Percentiles rank a stretch among this genome's conserved stretches.
phyloP scores from a whole-genome alignment of 1,139 yeast species.

The Entelexis paramagnoliae region DNA sequence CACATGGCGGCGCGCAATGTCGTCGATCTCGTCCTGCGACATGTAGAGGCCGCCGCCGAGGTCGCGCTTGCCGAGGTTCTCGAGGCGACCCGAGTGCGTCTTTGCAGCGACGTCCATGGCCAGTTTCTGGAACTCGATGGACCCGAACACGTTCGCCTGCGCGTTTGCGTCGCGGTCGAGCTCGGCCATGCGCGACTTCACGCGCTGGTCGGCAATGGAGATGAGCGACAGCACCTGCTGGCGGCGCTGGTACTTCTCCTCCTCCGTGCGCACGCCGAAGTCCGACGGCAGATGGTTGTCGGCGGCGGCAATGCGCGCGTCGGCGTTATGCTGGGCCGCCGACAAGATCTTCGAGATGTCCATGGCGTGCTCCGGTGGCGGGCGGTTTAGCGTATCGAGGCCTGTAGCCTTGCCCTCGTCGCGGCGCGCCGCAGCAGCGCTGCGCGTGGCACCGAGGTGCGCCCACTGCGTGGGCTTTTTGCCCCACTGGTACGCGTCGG shows the following conservation, averaged over 20 bases:
- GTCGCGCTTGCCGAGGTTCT: constrained; percentile 49
- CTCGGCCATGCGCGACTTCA: constrained; percentile 28
- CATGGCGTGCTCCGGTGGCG: constrained; percentile 18
- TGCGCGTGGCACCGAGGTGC: constrained; percentile 16
- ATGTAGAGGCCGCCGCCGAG: constrained; percentile 85
- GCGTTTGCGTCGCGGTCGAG: constrained; percentile 37
- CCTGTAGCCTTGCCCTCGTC: constrained; percentile 10
- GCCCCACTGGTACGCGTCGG: constrained; percentile 34
- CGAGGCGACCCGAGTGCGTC: constrained; percentile 47
- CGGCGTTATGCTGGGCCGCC: constrained; percentile 32
- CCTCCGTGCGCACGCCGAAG: constrained; percentile 21
- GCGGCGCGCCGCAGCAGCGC: constrained; percentile 19
- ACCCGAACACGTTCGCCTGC: constrained; percentile 29
- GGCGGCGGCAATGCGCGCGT: constrained; percentile 21
- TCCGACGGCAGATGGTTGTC: constrained; percentile 21
- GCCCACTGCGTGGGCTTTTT: constrained; percentile 22
- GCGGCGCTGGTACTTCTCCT: constrained; percentile 24
- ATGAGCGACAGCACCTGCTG: constrained; percentile 27
- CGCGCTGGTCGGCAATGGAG: constrained; percentile 33
- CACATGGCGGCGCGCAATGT: constrained; percentile 72
- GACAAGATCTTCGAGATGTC: constrained; percentile 27
- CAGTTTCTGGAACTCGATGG: constrained; percentile 34
- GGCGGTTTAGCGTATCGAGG: background rate
- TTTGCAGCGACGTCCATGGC: constrained; percentile 59
- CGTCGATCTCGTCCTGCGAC: constrained; percentile 64